Evolutionary conservation across 306 rosid species (phyloP), one percentile per base, ranked within the genome.

Genomic region (Abrus precatorius): DNA sequence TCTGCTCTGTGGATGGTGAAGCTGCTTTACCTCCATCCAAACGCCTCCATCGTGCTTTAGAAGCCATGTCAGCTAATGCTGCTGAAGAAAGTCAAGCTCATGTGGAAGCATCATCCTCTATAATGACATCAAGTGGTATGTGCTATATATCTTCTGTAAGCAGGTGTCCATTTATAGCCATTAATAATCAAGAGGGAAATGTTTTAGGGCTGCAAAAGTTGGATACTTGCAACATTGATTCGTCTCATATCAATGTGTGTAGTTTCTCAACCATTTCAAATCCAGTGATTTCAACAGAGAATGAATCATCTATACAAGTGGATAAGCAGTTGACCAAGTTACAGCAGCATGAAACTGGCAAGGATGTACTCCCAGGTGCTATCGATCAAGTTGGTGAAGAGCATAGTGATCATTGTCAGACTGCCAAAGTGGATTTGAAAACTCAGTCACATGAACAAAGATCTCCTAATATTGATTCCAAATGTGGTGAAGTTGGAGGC

Each of bases 21-120:
- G 94, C 99, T 72, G 93, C 87, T 85, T 89, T 95, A 72, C 99
- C 99, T 34, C 99, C 97, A 10, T 91, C 99, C 29, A 95, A 95
- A 86, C 95, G 97, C 34, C 97, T 93, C 36, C 97, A 95, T 79
- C 99, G 97, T 44, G 99, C 99, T 84, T 83, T 95, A 63, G 97
- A 95, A 90, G 99, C 99, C 63, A 95, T 93, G 99, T 95, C 97
- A 75, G 99, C 97, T 73, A 89, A 90, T 91, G 97, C 87, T 67
- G 97, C 97, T 40, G 95, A 87, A 78, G 97, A 92, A 81, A 88
- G 80, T 74, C 90, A 84, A 65, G 68, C 78, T 61, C 80, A 84
- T 32, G 70, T 38, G 70, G 84, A 88, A 85, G 86, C 79, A 57
- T 83, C 88, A 28, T 41, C 88, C 10, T 56, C 87, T 33, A 44